Base-by-base conservation (phyloP, 345 rosid species). In the Eucalyptus urophylla region DNA sequence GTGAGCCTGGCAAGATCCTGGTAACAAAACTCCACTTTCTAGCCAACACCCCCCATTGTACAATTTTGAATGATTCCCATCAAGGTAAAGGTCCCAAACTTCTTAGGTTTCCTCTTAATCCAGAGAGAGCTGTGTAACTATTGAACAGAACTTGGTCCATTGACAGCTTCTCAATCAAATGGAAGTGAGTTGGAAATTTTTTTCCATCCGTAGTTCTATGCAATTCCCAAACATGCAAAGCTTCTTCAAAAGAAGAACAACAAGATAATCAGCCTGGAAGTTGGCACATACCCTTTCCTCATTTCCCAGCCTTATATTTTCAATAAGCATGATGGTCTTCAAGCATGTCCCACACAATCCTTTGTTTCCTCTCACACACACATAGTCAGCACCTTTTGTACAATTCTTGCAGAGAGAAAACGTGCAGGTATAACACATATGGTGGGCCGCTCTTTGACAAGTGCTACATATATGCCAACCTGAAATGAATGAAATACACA, bases 381-480 rank as follows among this genome's bases (percentile, higher is more conserved):
- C 94, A 47, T 93, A 97, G 94, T 98, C 99, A 86, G 99, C 98
- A 92, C 89, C 97, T 93, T 93, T 96, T 58, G 95, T 95, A 92
- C 99, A 98, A 89, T 94, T 95, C 92, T 97, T 98, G 95, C 99
- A 98, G 91, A 94, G 91, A 86, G 99, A 97, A 95, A 94, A 98
- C 6, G 99, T 95, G 92, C 99, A 98, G 21, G 99, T 98, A 92
- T 98, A 98, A 94, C 99, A 98, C 98, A 96, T 93, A 91, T 93
- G 95, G 94, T 94, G 90, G 24, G 99, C 95, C 90, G 96, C 92
- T 90, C 94, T 98, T 93, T 93, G 96, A 92, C 99, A 98, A 72
- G 92, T 92, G 93, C 96, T 94, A 88, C 99, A 98, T 88, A 97
- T 95, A 92, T 98, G 99, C 99, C 99, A 98, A 80, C 99, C 99